Conservation (phyloP, 331 rosid genomes). For the Stylosanthes scabra region DNA sequence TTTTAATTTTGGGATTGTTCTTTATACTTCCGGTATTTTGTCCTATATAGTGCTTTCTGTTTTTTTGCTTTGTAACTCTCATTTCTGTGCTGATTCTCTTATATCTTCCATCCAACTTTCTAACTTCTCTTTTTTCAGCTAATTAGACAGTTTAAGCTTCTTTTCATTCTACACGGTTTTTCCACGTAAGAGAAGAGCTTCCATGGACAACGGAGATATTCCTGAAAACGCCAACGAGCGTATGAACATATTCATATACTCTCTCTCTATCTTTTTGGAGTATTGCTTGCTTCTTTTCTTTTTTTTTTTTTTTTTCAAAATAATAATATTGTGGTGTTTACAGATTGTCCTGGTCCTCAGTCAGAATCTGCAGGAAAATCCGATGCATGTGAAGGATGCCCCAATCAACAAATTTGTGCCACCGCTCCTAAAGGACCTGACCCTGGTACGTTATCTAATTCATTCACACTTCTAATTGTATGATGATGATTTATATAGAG, state of each 20-base stretch:
- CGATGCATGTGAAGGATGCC: constrained; percentile 86
- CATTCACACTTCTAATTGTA: background rate
- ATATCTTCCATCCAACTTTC: no score
- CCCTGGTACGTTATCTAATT: constrained; percentile 61
- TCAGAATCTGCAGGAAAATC: constrained; percentile 87
- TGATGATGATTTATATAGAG: background rate
- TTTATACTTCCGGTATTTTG: no score
- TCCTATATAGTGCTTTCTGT: no score
- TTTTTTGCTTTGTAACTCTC: no score
- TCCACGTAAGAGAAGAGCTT: constrained; percentile 1
- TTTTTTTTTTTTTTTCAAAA: background rate
- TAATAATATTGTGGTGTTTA: background rate
- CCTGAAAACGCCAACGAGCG: constrained; percentile 90
- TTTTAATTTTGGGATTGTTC: no score
- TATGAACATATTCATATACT: constrained; percentile 45
- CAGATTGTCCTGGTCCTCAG: constrained; percentile 93
- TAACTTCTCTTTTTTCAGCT: background rate
- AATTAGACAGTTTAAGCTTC: background rate
- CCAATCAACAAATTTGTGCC: constrained; percentile 86
- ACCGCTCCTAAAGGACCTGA: constrained; percentile 96
- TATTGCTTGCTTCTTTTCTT: no score
- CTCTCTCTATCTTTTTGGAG: background rate
- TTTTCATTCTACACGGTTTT: background rate
- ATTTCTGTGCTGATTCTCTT: no score
- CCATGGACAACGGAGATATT: constrained; percentile 79